phyloP scores from a whole-genome alignment of 805 yeast genomes.

The Cyberlindnera misumaiensis region DNA sequence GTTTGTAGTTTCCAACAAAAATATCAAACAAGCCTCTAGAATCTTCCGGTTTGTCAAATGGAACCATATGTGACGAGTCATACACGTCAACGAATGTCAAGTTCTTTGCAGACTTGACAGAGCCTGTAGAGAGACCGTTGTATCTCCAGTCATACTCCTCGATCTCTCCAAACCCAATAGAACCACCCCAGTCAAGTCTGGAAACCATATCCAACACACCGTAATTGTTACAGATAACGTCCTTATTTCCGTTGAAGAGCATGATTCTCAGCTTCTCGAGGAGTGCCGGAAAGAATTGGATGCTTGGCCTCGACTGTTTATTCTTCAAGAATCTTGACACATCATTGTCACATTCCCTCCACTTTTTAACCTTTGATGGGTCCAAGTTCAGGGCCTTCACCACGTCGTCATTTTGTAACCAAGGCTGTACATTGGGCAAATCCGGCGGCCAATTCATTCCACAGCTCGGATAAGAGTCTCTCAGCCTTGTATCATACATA shows the following conservation, averaged over 20 bases:
- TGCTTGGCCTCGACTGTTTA: slow-evolving; percentile 48
- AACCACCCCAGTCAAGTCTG: slow-evolving; percentile 59
- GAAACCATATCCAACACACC: slow-evolving; percentile 68
- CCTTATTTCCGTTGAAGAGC: slow-evolving; percentile 82
- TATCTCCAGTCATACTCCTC: slow-evolving; percentile 38
- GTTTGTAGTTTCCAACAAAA: slow-evolving; percentile 20
- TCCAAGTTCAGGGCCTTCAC: slow-evolving; percentile 48
- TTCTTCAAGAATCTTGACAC: slow-evolving; percentile 53
- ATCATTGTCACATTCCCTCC: slow-evolving; percentile 73
- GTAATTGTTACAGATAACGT: slow-evolving; percentile 76
- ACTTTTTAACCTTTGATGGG: slow-evolving; percentile 30
- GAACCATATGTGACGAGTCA: slow-evolving; percentile 91
- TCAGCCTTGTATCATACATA: slow-evolving; percentile 71
- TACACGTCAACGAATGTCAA: slow-evolving; percentile 68
- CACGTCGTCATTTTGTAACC: slow-evolving; percentile 42
- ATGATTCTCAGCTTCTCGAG: slow-evolving; percentile 53
- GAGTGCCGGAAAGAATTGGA: slow-evolving; percentile 59
- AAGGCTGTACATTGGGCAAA: slow-evolving; percentile 43
- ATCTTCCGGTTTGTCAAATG: slow-evolving; percentile 67
- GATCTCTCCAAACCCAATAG: slow-evolving; percentile 26
- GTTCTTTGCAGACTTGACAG: slow-evolving; percentile 52
- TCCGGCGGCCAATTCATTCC: slow-evolving; percentile 91
- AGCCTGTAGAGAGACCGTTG: slow-evolving; percentile 37
- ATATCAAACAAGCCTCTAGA: slow-evolving; percentile 66
- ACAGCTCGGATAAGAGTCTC: slow-evolving; percentile 76